A percentile compares a stretch with the other conserved stretches of the same genome.
These are phyloP conservation scores for Rubus idaeus DNA, from an alignment of 306 rosid genomes.

Conservation along the genomic window DNA sequence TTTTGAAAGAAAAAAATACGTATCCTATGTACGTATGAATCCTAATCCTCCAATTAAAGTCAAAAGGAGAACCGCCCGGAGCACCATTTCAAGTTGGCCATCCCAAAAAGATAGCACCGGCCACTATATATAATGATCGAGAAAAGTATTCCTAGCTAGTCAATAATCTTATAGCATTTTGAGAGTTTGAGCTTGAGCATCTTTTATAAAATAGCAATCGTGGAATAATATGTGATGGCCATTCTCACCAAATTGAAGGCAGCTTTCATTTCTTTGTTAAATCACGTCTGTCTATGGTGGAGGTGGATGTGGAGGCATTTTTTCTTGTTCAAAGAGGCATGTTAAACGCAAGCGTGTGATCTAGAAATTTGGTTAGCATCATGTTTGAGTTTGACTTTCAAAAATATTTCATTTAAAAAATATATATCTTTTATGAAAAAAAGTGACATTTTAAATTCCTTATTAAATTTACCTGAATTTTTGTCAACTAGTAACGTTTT, in stretches of 20 bases:
- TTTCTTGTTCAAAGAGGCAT: neutral
- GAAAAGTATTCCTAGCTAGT: neutral
- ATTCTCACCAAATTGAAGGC: slow-evolving; percentile 8
- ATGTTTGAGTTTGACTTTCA: neutral
- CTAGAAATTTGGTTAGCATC: neutral
- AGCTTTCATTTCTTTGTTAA: neutral
- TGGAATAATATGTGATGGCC: slow-evolving; percentile 12
- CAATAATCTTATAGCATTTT: neutral
- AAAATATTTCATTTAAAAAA: neutral
- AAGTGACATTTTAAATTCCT: too few relatives aligned
- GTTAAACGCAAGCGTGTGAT: neutral
- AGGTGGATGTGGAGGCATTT: neutral
- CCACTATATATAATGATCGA: neutral
- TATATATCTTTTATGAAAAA: too few relatives aligned
- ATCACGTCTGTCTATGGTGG: neutral
- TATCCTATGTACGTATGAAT: neutral
- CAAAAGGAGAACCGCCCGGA: neutral
- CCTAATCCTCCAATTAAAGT: neutral
- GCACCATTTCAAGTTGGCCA: neutral
- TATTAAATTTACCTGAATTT: too few relatives aligned
- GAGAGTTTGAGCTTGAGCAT: neutral
- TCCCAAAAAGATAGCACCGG: neutral
- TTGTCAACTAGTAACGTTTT: too few relatives aligned
- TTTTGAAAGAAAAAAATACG: too few relatives aligned
- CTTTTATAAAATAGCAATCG: neutral